Evolutionary conservation across 2,329 filamentous ascomycete species (phyloP).

Genomic region (Pseudocercospora fuligena): DNA sequence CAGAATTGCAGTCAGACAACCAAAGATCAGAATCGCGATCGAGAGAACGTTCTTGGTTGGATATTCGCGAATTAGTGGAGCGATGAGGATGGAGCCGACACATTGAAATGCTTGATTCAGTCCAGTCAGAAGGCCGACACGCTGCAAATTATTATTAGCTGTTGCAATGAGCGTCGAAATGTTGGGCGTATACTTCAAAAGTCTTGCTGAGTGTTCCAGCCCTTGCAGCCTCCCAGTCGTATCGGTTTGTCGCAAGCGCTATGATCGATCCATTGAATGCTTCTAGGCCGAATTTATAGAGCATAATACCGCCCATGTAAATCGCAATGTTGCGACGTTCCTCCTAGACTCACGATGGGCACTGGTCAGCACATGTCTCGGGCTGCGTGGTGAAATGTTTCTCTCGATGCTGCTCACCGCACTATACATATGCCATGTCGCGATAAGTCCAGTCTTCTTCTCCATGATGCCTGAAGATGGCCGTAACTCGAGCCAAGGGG

Average conservation of each 20-base stretch:
- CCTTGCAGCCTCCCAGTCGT: not conserved
- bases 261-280: conserved; percentile 22
- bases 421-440: conserved; percentile 16
- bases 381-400: no score
- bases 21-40: conserved; percentile 11
- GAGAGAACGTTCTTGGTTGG: conserved; percentile 19
- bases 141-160: not conserved
- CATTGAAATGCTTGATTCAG: conserved; percentile 17
- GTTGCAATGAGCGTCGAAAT: not conserved
- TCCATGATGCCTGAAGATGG: not conserved
- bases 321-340: conserved; percentile 16
- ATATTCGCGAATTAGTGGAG: conserved; percentile 9
- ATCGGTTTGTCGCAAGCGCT: conserved; percentile 16
- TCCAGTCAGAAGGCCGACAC: conserved; percentile 12
- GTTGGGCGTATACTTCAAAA: not conserved
- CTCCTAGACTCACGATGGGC: not conserved
- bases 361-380: no score
- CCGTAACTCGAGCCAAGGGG: not conserved
- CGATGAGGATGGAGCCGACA: conserved; percentile 15
- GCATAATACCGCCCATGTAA: conserved; percentile 17
- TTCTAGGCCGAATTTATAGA: conserved; percentile 20
- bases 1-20: conserved; percentile 16
- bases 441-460: conserved; percentile 9
- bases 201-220: not conserved
- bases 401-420: not conserved